phyloP scores from a whole-genome alignment of 1,139 yeast species.

The Hyphopichia wangnamkhiaoensis region DNA sequence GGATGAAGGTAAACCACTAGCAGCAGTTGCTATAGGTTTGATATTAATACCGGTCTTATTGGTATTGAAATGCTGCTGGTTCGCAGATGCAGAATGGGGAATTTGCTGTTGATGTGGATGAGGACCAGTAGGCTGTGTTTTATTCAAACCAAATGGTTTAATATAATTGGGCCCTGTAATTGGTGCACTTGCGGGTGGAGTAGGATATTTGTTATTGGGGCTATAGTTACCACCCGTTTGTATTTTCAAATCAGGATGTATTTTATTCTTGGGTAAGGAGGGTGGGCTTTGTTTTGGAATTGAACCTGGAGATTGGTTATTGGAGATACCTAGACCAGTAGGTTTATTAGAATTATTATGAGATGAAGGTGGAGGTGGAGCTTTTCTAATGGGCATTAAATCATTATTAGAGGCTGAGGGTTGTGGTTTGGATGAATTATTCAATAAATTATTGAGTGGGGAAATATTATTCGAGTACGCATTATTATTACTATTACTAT shows the following conservation, averaged over 20 bases:
- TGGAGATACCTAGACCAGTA: constrained; percentile 25
- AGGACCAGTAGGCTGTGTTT: constrained; percentile 12
- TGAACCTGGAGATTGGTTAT: constrained; percentile 10
- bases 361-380: constrained; percentile 55
- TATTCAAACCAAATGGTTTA: constrained; percentile 17
- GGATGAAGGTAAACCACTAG: constrained; percentile 19
- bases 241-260: constrained; percentile 36
- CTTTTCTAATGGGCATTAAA: constrained; percentile 52
- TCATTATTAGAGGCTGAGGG: constrained; percentile 14
- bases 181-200: constrained; percentile 19
- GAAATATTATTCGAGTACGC: constrained; percentile 22
- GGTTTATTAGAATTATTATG: constrained; percentile 13
- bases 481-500: constrained; percentile 3
- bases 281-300: constrained; percentile 6
- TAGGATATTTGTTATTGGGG: constrained; percentile 14
- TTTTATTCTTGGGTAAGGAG: constrained; percentile 14
- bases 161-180: constrained; percentile 24
- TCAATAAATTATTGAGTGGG: constrained; percentile 37
- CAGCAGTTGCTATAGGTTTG: constrained; percentile 23
- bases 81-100: constrained; percentile 4
- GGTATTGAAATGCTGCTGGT: constrained; percentile 4
- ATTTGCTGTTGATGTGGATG: constrained; percentile 20
- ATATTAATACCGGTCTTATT: constrained; percentile 8
- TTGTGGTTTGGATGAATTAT: constrained; percentile 15
- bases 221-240: constrained; percentile 18